Percentiles rank a stretch among this genome's conserved stretches.
Evolutionary conservation across 225 moss, liverwort and hornwort species (phyloP).

Genomic region (Anthoceros angustus): DNA sequence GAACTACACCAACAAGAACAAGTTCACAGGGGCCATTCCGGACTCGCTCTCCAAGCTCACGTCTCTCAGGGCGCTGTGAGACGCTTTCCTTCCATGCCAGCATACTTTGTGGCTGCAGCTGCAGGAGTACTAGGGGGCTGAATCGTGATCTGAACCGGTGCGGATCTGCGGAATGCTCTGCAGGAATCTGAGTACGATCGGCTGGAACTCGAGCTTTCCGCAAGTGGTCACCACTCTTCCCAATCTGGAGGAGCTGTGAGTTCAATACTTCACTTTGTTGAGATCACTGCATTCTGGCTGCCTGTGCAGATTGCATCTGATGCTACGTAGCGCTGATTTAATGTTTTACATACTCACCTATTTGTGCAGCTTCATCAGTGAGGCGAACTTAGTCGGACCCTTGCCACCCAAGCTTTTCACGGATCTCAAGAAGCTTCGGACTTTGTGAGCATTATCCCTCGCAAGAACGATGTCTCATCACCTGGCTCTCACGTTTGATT

Average conservation of each 20-base stretch:
- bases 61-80: conserved; percentile 9
- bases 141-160: neutral
- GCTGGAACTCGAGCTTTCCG: conserved; percentile 11
- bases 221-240: conserved; percentile 7
- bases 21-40: conserved; percentile 9
- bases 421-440: conserved; percentile 10
- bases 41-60: conserved; percentile 9
- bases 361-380: conserved; percentile 10
- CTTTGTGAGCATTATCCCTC: conserved; percentile 8
- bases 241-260: conserved; percentile 14
- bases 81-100: neutral
- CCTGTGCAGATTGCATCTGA: neutral
- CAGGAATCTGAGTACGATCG: conserved; percentile 15
- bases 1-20: conserved; percentile 5
- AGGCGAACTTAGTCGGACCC: conserved; percentile 7
- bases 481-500: neutral
- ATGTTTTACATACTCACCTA: neutral
- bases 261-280: neutral
- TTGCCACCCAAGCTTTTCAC: conserved; percentile 14
- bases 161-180: neutral
- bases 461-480: neutral
- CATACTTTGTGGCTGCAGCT: neutral
- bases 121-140: neutral
- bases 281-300: neutral
- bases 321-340: neutral